phyloP scores from a whole-genome alignment of 306 rosid species.

The Corylus americana region DNA sequence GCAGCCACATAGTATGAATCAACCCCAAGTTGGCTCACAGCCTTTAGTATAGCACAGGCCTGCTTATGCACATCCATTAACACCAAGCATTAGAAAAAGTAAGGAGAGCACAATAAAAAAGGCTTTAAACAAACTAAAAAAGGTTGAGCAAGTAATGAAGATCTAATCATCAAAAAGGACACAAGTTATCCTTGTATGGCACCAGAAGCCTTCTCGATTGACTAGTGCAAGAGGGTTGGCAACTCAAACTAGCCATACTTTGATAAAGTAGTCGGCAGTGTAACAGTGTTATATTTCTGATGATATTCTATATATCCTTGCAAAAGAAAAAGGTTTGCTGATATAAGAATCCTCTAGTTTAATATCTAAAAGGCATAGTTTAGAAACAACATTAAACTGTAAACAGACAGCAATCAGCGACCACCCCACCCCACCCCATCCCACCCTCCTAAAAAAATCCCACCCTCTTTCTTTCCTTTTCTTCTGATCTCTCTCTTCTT shows the following conservation, averaged over 20 bases:
- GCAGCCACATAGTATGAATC: constrained; percentile 71
- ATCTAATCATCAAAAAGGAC: neutral
- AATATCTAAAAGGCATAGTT: neutral
- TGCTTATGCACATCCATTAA: constrained; percentile 41
- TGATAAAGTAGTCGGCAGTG: neutral
- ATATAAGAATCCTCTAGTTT: neutral
- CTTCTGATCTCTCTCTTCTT: neutral
- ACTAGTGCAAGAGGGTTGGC: neutral
- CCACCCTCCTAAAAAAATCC: too few relatives aligned
- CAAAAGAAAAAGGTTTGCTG: neutral
- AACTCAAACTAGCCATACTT: neutral
- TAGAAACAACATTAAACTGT: neutral
- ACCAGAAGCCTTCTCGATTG: neutral
- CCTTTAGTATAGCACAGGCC: constrained; percentile 70
- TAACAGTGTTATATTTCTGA: neutral
- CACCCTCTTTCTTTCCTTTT: neutral
- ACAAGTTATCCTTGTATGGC: neutral
- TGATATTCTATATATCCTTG: neutral
- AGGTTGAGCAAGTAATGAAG: constrained; percentile 4
- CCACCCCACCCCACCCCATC: too few relatives aligned
- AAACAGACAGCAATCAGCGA: neutral
- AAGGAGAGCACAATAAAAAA: neutral
- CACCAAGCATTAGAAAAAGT: constrained; percentile 21
- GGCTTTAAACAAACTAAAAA: constrained; percentile 5
- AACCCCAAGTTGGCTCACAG: constrained; percentile 54